A percentile compares a stretch with the other conserved stretches of the same genome.
Evolutionary conservation across 192 early-diverging fungal genomes (phyloP).

Genomic region (Paraglomus occultum): DNA sequence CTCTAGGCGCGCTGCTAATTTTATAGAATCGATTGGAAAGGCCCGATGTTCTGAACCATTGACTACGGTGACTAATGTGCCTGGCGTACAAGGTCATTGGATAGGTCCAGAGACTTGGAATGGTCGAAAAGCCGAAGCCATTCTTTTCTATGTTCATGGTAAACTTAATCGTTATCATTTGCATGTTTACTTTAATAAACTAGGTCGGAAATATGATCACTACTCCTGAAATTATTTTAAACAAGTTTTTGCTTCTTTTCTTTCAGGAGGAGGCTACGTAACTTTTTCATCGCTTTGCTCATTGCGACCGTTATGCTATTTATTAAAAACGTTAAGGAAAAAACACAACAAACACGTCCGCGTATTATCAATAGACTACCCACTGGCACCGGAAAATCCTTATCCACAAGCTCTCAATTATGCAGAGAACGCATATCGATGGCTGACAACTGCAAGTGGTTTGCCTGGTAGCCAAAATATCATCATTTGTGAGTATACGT

Average conservation of each 20-base stretch:
- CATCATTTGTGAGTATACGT: slow-evolving; percentile 3
- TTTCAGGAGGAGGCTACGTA: slow-evolving; percentile 4
- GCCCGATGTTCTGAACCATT: neutral
- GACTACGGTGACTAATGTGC: neutral
- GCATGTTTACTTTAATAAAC: neutral
- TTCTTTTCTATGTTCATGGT: slow-evolving; percentile 22
- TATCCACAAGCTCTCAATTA: neutral
- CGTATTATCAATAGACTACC: slow-evolving; percentile 7
- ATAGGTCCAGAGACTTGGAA: slow-evolving; percentile 7
- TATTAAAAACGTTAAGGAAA: slow-evolving; percentile 14
- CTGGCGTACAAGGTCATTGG: slow-evolving; percentile 11
- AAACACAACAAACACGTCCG: slow-evolving; percentile 7
- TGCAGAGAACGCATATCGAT: neutral
- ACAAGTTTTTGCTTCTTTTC: neutral
- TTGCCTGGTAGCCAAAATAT: neutral
- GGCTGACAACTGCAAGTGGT: slow-evolving; percentile 8
- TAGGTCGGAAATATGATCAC: neutral
- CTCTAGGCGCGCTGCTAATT: neutral
- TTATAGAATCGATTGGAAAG: neutral
- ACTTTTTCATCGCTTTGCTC: neutral
- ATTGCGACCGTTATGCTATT: slow-evolving; percentile 6
- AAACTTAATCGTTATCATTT: neutral
- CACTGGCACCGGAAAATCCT: slow-evolving; percentile 4
- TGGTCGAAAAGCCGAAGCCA: neutral
- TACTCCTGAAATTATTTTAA: too few species aligned